Conservation (phyloP, 1,284 basidiomycete species). For the Apiotrichum mycotoxinovorans region DNA sequence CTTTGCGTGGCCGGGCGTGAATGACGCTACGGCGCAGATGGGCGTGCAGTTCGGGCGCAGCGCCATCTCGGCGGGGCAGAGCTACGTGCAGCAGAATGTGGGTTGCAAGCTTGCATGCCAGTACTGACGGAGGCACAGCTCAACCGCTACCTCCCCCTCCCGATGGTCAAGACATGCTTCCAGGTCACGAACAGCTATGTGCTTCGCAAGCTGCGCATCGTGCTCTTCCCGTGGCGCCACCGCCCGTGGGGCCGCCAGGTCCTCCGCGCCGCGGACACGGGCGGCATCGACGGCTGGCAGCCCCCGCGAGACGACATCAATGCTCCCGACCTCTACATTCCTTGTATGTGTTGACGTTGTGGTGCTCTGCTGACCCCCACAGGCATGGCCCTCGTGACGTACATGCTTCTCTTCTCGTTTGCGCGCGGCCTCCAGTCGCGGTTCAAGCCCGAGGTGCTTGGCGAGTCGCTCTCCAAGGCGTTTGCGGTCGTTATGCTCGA, state of each 20-base stretch:
- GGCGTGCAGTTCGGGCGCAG: conserved; percentile 93
- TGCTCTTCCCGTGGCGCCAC: conserved; percentile 96
- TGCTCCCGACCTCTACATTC: conserved; percentile 94
- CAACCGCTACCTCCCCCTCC: conserved; percentile 67
- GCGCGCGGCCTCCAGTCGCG: conserved; percentile 76
- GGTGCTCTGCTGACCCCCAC: conserved; percentile 3
- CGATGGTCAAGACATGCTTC: conserved; percentile 86
- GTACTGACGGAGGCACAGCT: conserved; percentile 55
- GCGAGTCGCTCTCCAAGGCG: conserved; percentile 78
- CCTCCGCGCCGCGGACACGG: conserved; percentile 51
- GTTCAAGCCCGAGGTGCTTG: conserved; percentile 88
- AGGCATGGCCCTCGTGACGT: conserved; percentile 97
- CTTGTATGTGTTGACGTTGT: conserved; percentile 59
- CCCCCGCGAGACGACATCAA: conserved; percentile 93
- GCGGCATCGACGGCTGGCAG: conserved; percentile 70
- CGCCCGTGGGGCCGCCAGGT: conserved; percentile 71
- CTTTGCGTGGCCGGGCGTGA: conserved; percentile 55
- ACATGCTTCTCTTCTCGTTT: conserved; percentile 82
- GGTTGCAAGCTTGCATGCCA: too few species aligned
- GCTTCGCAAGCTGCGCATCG: conserved; percentile 77
- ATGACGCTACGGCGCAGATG: conserved; percentile 91
- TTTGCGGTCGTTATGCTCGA: conserved; percentile 76
- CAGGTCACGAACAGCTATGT: conserved; percentile 97
- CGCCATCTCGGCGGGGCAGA: conserved; percentile 88
- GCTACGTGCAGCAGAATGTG: conserved; percentile 93